phyloP scores from a whole-genome alignment of 108 stramenopile genomes.

The Thalassiosira profunda region DNA sequence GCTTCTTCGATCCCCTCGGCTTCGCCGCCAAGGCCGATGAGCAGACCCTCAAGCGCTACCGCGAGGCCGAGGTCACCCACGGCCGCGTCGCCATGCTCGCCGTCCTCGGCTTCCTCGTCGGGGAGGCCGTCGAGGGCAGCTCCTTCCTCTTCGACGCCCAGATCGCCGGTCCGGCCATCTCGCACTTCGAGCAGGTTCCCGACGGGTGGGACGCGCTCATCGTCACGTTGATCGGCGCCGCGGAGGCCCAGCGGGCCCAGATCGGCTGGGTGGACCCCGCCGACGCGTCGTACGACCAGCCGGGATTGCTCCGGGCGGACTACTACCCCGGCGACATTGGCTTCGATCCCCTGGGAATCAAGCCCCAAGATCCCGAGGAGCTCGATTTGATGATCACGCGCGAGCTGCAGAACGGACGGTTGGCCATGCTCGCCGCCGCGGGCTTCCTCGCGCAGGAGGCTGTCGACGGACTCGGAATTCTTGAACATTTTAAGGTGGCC shows the following conservation, averaged over 20 bases:
- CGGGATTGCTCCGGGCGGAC: constrained; percentile 49
- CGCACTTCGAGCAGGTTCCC: constrained; percentile 85
- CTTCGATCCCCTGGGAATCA: constrained; percentile 89
- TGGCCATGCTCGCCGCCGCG: constrained; percentile 90
- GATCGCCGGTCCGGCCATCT: constrained; percentile 91
- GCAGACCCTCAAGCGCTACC: constrained; percentile 76
- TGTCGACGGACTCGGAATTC: constrained; percentile 77
- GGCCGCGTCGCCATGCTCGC: constrained; percentile 77
- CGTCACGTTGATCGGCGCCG: constrained; percentile 60
- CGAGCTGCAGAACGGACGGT: constrained; percentile 92
- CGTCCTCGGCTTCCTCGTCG: constrained; percentile 71
- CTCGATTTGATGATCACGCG: constrained; percentile 69
- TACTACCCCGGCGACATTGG: constrained; percentile 85
- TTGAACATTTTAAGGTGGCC: constrained; percentile 65
- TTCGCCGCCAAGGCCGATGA: constrained; percentile 76
- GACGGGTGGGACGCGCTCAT: constrained; percentile 67
- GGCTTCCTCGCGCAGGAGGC: constrained; percentile 91
- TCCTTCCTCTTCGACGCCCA: constrained; percentile 83
- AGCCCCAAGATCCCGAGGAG: constrained; percentile 73
- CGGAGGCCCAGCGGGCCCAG: constrained; percentile 63
- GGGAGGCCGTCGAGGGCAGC: constrained; percentile 76
- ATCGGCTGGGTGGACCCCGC: constrained; percentile 77
- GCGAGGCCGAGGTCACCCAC: constrained; percentile 85
- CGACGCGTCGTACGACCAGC: constrained; percentile 56
- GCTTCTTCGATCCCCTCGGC: constrained; percentile 73